phyloP scores from a whole-genome alignment of 179 eudicot species.

The Beta macrorhiza region DNA sequence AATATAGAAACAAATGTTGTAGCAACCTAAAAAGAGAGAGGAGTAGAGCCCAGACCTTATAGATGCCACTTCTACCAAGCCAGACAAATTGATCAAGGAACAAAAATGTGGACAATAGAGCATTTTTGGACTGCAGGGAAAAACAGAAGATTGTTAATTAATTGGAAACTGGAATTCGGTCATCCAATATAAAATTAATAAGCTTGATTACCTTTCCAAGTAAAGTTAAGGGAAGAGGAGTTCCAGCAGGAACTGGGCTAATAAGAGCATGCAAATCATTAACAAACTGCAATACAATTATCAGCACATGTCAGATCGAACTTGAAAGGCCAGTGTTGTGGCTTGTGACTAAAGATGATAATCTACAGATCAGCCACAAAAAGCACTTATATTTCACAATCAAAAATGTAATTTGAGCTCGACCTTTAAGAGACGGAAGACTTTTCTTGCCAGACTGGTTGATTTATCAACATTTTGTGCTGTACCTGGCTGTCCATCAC shows the following conservation, averaged over 20 bases:
- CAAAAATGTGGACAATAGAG: constrained; percentile 83
- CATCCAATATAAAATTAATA: background rate
- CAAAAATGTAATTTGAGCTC: background rate
- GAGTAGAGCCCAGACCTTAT: constrained; percentile 47
- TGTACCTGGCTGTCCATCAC: constrained; percentile 95
- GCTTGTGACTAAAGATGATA: background rate
- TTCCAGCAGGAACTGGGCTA: constrained; percentile 77
- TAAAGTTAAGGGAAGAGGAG: constrained; percentile 82
- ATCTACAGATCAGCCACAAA: background rate
- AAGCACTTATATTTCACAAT: no score
- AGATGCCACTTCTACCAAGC: constrained; percentile 93
- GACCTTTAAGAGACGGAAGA: constrained; percentile 97
- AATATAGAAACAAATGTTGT: constrained; percentile 10
- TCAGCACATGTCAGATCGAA: constrained; percentile 21
- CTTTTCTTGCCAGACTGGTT: constrained; percentile 95
- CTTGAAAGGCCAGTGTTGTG: background rate
- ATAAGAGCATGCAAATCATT: constrained; percentile 92
- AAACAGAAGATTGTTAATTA: constrained; percentile 11
- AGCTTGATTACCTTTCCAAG: constrained; percentile 76
- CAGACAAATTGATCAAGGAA: constrained; percentile 98
- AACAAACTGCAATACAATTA: constrained; percentile 63
- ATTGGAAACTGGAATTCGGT: background rate
- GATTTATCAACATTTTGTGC: constrained; percentile 94
- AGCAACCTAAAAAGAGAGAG: constrained; percentile 5
- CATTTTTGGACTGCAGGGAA: constrained; percentile 81